Evolutionary conservation across 495 filamentous ascomycete genomes (phyloP), one percentile per base, ranked within the genome.

Genomic region (Neohortaea acidophila): DNA sequence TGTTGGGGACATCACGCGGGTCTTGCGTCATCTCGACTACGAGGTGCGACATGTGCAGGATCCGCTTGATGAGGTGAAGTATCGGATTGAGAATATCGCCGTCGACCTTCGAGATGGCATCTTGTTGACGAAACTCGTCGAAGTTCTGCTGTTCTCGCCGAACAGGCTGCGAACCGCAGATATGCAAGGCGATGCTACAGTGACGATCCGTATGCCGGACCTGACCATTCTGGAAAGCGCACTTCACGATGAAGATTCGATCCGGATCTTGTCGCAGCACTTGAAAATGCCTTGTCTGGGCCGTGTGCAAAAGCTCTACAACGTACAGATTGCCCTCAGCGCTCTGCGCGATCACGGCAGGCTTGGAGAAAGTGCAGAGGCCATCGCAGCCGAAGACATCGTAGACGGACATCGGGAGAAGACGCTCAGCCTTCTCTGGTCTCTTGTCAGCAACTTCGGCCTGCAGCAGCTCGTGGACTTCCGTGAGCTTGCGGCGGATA

Each of bases 321-420:
- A 81, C 47, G 66, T 71, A 2, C 63, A 68, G 41, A 51, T 78
- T n/a, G 69, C 70, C 1, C 53, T 81, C 2, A 55, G 59, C 26
- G 69, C 75, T 1, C 52, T 80, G 19, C 41, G 52, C 3, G 59
- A 60, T 9, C 53, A 63, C 3, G 48, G 51, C 12, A 61, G 62
- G 2, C 52, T 61, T 7, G 49, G 44, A 2, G 26, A 39, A 3
- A 33, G 35, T 14, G 41, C 63, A 13, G 44, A 56, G 15, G 51
- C 57, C n/a, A 48, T 74, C 14, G 61, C 54, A 14, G 62, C 75
- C 1, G 70, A 73, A 30, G 73, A 81, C 28, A 72, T 79, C 27
- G 70, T 79, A 4, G 68, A 80, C 46, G 76, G 76, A 4, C 68
- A 77, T 42, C 67, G 76, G 21, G 76, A 81, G 47, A 79, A 71